phyloP scores from a whole-genome alignment of 176 grass and related monocot genomes.

The Aegilops umbellulata region DNA sequence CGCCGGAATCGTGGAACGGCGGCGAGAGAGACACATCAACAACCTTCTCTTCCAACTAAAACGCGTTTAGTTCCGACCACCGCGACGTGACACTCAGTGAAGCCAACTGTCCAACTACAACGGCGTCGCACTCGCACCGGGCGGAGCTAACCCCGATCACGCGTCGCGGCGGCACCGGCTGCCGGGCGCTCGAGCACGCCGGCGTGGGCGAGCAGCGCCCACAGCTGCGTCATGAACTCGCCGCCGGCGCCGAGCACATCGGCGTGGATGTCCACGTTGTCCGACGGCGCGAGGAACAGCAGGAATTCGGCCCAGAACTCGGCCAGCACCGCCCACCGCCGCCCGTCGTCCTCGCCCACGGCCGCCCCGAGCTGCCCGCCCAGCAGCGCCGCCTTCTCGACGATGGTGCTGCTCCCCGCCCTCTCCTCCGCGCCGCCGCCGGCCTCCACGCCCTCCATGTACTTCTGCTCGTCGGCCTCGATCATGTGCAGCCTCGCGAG shows the following conservation, averaged over 20 bases:
- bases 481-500: conserved; percentile 13
- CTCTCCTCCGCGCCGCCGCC: neutral
- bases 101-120: neutral
- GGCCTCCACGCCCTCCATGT: neutral
- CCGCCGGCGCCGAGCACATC: conserved; percentile 50
- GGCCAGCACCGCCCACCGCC: conserved; percentile 36
- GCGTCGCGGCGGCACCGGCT: neutral
- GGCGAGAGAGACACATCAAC: neutral
- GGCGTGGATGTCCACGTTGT: conserved; percentile 47
- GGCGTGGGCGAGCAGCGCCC: conserved; percentile 45
- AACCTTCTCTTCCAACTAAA: neutral
- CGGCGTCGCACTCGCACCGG: neutral
- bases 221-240: conserved; percentile 58
- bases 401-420: neutral
- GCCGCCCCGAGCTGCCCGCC: conserved; percentile 24
- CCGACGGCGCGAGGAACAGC: conserved; percentile 48
- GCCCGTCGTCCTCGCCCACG: neutral
- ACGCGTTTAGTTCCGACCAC: neutral
- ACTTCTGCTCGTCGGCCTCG: neutral
- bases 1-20: neutral
- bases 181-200: conserved; percentile 37
- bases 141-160: neutral
- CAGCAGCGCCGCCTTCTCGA: conserved; percentile 42
- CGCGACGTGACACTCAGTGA: neutral
- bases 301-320: conserved; percentile 49